Evolutionary conservation across 2,329 filamentous ascomycete species (phyloP), one percentile per base, ranked within the genome.

Genomic region (Fusarium multiceps): DNA sequence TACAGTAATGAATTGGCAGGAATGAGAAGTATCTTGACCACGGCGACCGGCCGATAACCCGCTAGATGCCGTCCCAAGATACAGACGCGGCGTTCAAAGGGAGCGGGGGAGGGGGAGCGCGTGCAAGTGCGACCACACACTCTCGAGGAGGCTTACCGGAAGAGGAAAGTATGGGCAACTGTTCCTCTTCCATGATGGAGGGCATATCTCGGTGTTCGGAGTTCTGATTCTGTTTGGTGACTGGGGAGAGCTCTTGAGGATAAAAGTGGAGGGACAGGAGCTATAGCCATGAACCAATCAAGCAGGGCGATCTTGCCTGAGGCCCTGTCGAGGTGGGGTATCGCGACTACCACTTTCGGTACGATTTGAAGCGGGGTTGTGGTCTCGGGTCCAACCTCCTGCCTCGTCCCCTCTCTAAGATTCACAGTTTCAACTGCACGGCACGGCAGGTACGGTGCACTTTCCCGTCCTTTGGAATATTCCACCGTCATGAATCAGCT

Each of bases 121-220:
- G 56, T 63, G 55, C 54, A 53, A 64, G 40, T 69, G 62, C 62
- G 54, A 69, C 69, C 65, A 70, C 48, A 55, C 56, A 63, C 50
- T 53, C 54, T 48, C 46, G 43, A 59, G 46, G 43, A 46, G 48
- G 57, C 71, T 74, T 74, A 59, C 72, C 69, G 41, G 55, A 71
- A 59, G 55, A 53, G 72, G 72, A 71, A 74, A 72, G 66, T 59
- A 71, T 72, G 65, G 46, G 37, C 40, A 58, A 53, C 47, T 20
- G 28, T n/a, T 49, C 37, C 34, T 67, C 51, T 47, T 56, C 30
- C 53, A 59, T 67, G 56, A 47, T 48, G 51, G 56, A 59, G 74
- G 75, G 66, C 67, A 74, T 77, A 75, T 76, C 71, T 77, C 75
- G 75, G 75, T 56, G 63, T 77, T 77, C 75, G 75, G 75, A 21